Evolutionary conservation across 345 rosid genomes (phyloP), one percentile per base, ranked within the genome.

Genomic region (Dipteronia sinensis): DNA sequence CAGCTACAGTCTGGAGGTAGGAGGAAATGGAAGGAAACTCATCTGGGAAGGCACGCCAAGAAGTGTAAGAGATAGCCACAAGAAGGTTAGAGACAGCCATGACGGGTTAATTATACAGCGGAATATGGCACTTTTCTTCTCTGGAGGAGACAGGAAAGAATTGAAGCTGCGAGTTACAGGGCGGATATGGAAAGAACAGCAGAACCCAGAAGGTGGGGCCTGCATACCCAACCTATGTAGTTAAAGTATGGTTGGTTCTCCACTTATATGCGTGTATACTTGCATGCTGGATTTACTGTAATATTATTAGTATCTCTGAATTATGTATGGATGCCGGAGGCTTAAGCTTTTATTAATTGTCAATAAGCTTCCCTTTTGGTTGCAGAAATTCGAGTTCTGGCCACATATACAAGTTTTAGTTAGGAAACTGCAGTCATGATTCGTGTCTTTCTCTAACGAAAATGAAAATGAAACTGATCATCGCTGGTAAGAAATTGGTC

Each of bases 91-190:
- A 76, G 98, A 95, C 86, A 95, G 98, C 82, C 94, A 92, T 49
- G 97, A 95, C 15, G 98, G 98, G 49, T 92, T 95, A 61, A 84
- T 93, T 56, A 92, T 93, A 78, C 98, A 90, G 77, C 88, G 97
- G 9, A 95, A 93, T 85, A 90, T 95, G 97, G 98, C 98, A 2
- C 89, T 95, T 17, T 95, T 93, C 89, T 93, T 95, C 89, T 95
- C 98, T 8, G 98, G 98, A 64, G 98, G 98, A 27, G 98, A 95
- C 59, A 85, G 97, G 86, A 93, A 93, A 88, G 98, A 93, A 84
- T 80, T 95, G 78, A 95, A 95, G 84, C 93, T 95, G 29, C 85
- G 97, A 80, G 93, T 95, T 40, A 93, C 97, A 3, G 98, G 99
- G 8, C 79, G 97, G 77, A 95, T 95, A 75, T 95, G 99, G 99